Evolutionary conservation across 176 grass and related monocot species (phyloP), one percentile per base, ranked within the genome.

Genomic region (Oryza glaberrima): DNA sequence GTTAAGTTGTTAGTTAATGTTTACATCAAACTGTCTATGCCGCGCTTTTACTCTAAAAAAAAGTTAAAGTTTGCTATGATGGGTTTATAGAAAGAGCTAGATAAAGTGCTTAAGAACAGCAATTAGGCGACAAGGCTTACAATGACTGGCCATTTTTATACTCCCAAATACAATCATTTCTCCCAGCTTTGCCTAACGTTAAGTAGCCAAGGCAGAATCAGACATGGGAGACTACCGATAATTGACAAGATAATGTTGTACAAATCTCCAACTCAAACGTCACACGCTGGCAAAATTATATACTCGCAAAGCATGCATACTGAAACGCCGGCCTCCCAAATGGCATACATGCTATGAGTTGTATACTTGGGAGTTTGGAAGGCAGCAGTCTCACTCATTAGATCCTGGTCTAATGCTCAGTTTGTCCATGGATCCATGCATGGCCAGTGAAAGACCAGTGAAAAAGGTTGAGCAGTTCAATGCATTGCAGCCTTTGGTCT

Each of bases 361-460:
- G 22, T 19, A 85, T 34, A 71, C 44, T 60, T 11, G 4, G 35
- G 36, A 38, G 36, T 38, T 38, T 5, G 36, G 6, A 38, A 38
- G 36, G 36, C 36, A 56, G 38, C 69, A 41, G 20, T 11, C 9
- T 69, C 5, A 71, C 88, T 74, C 60, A 81, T 81, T 73, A 79
- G 77, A 86, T 75, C 68, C 61, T 81, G 67, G 84, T 84, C 90
- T 63, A 67, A 22, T 69, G 34, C 77, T 66, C 43, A n/a, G 46
- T 47, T 38, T 86, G 88, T 28, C 74, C 67, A 79, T 26, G 72
- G 56, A 77, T 28, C 68, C 67, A 79, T 35, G 72, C 71, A 77
- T 73, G 49, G 46, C 65, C 65, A 69, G 76, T 86, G 63, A 82
- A 51, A 75, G 13, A 73, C 84, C 66, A 72, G 63, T 12, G 36